Base-by-base conservation (phyloP, 1,284 basidiomycete genomes). In the Sanghuangporus weigelae region DNA sequence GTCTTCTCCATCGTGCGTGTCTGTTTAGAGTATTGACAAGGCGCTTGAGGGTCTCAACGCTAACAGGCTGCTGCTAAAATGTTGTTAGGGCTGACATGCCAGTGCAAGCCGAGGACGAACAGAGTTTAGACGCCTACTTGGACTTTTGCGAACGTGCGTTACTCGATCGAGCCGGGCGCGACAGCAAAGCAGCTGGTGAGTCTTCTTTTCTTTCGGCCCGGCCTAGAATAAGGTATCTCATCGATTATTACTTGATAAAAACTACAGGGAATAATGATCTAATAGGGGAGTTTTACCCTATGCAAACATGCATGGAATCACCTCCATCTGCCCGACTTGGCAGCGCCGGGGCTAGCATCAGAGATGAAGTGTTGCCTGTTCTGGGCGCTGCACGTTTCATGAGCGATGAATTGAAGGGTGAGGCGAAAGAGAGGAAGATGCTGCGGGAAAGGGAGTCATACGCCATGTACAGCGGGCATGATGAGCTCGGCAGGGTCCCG, bases 401-500 rank as follows among this genome's bases (percentile, higher is more conserved):
- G 11, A 68, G 63, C 57, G 48, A 23, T 48, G 59, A 46, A 51
- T 48, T 51, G 57, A 60, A 46, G n/a, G n/a, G 42, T 10, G 48
- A 40, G 36, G 40, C 19, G 51, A 56, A 48, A n/a, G 48, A 40
- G 46, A 26, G n/a, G 51, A 56, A 48, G 10, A 50, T 21, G 36
- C 69, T 77, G n/a, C 75, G 74, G 68, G 81, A 85, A 7, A 87
- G 86, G 2, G 79, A 82, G 66, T 72, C 71, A 61, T 86, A 89
- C 74, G 75, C 76, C 63, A 82, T 90, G 63, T 89, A 84, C 74
- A 78, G 82, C 48, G 76, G 78, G 23, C 76, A 77, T 31, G 89
- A 91, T 68, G 75, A 83, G 53, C 73, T 83, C 49, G 90, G 90
- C 51, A 73, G 73, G n/a, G 65, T 87, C 48, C 77, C 81, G 8